Base-by-base conservation (phyloP, 2,329 filamentous ascomycete species). In the Calonectria hawksworthii region DNA sequence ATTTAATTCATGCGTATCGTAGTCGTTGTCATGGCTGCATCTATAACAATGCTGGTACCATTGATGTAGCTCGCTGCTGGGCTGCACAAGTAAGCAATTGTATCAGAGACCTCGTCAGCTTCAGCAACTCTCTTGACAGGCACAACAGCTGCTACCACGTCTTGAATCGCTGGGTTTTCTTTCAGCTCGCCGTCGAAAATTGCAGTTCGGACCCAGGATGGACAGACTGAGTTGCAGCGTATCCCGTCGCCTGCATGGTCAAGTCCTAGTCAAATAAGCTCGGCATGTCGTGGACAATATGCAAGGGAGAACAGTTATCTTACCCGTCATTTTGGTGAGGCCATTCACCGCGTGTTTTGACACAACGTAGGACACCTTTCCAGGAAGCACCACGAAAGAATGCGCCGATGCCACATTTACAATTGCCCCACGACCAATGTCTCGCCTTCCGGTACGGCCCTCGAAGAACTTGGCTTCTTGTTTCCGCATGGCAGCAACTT, bases 61-160 rank as follows among this genome's bases (percentile, higher is more conserved):
- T 67, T 67, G 30, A 67, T 67, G 18, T 67, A 67, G 44, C 64
- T 67, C 28, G 64, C 64, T 5, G 64, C 38, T 21, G 64, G 64
- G 44, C 64, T 67, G 13, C 64, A 67, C 38, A 67, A 26, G 30
- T 67, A 67, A 18, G 64, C 64, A 51, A 67, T 67, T 2, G 64
- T 67, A 8, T 67, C 64, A 36, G 64, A 67, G 50, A 67, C 64
- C 26, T 52, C 64, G 21, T 67, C 64, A 11, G 44, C 32, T 36
- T 67, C 64, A 36, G 64, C 64, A 23, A 28, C 64, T n/a, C 64
- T 23, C 44, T 52, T 52, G n/a, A 67, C 34, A 21, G 56, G 54
- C 4, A 61, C 32, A 56, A 56, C 52, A 16, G 56, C 56, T 14
- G n/a, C 4, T 10, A 61, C 34, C 10, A 38, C 34, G 16, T 23